Evolutionary conservation across 176 grass and related monocot genomes (phyloP).

Genomic region (bread wheat (Triticum aestivum)): DNA sequence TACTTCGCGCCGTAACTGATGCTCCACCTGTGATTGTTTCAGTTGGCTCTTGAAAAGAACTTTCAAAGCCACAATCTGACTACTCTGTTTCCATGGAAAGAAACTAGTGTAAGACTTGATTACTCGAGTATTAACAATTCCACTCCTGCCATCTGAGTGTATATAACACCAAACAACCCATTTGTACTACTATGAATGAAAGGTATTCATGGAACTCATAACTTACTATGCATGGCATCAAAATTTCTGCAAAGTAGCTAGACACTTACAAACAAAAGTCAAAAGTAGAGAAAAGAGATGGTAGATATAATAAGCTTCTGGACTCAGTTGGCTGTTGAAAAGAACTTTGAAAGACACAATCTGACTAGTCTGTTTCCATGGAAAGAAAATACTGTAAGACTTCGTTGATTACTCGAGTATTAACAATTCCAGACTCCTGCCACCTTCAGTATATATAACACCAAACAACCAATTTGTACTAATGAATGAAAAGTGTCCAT

Average conservation of each 20-base stretch:
- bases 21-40: constrained; percentile 86
- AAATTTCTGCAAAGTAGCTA: neutral
- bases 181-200: neutral
- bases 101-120: neutral
- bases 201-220: neutral
- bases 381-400: constrained; percentile 7
- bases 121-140: neutral
- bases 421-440: neutral
- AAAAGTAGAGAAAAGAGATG: too few species aligned
- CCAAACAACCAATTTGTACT: neutral
- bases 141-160: neutral
- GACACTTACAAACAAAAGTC: neutral
- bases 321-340: constrained; percentile 83
- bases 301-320: too few species aligned
- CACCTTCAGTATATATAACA: neutral
- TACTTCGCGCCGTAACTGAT: constrained; percentile 82
- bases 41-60: constrained; percentile 97
- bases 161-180: neutral
- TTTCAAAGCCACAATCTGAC: constrained; percentile 85
- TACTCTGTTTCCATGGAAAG: constrained; percentile 57
- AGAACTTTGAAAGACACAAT: constrained; percentile 92
- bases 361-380: constrained; percentile 63
- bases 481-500: neutral
- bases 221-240: neutral
- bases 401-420: neutral